These are phyloP conservation scores for Aureobasidium sp. DNA, from an alignment of 2,329 filamentous ascomycete species.

Conservation along the genomic window DNA sequence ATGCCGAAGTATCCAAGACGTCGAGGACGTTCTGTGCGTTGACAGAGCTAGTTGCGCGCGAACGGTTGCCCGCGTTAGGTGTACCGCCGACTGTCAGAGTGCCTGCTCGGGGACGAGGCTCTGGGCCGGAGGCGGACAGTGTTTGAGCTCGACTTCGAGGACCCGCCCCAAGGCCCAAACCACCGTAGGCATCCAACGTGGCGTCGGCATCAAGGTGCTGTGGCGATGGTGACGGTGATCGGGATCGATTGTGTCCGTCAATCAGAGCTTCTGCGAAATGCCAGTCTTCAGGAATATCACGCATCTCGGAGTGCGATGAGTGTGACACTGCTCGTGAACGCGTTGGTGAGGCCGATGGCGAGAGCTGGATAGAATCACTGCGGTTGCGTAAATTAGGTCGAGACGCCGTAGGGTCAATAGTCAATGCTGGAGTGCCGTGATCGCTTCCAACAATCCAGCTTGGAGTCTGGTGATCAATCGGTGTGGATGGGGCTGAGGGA, in stretches of 20 bases:
- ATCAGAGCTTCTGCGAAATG: constrained; percentile 12
- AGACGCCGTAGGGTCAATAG: constrained; percentile 15
- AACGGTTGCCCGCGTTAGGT: constrained; percentile 33
- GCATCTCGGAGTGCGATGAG: background rate
- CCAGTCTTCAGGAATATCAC: constrained; percentile 11
- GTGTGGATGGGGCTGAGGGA: constrained; percentile 24
- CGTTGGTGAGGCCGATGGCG: constrained; percentile 20
- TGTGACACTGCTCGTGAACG: constrained; percentile 16
- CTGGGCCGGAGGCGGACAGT: constrained; percentile 1
- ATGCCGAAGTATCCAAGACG: constrained; percentile 80
- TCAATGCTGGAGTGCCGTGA: constrained; percentile 22
- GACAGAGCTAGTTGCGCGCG: constrained; percentile 60
- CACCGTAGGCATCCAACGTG: constrained; percentile 2
- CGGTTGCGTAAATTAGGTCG: background rate
- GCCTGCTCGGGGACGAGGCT: background rate
- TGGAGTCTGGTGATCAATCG: constrained; percentile 25
- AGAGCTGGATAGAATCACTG: constrained; percentile 28
- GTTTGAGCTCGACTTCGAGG: background rate
- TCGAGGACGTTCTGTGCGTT: constrained; percentile 73
- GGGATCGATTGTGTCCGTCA: constrained; percentile 18
- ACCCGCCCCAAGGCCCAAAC: background rate
- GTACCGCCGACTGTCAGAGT: background rate
- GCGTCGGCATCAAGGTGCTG: constrained; percentile 9
- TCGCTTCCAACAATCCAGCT: constrained; percentile 28
- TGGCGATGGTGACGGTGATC: constrained; percentile 20